phyloP scores from a whole-genome alignment of 805 yeast genomes.

The Hanseniaspora guilliermondii region DNA sequence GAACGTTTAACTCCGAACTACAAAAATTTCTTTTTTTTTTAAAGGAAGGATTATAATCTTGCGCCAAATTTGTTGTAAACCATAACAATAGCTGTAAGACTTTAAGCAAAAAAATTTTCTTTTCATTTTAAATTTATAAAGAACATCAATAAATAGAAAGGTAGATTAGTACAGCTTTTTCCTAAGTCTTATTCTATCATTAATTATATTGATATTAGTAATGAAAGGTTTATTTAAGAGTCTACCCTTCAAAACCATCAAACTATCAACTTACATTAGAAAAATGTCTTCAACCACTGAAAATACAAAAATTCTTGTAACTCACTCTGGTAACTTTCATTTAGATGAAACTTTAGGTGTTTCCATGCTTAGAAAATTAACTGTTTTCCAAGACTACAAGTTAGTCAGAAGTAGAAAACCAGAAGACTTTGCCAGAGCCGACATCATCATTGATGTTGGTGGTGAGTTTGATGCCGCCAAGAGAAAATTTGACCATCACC shows the following conservation, averaged over 20 bases:
- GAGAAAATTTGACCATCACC: conserved; percentile 92
- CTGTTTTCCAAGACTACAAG: conserved; percentile 51
- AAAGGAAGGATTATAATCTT: too few species aligned
- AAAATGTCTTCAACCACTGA: not conserved
- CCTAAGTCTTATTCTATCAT: too few species aligned
- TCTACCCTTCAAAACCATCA: not conserved
- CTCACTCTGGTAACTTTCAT: conserved; percentile 88
- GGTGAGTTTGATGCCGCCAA: conserved; percentile 70
- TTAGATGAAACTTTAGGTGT: conserved; percentile 96
- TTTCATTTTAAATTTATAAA: too few species aligned
- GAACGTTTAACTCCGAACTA: too few species aligned
- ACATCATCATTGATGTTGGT: conserved; percentile 88
- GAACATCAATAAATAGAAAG: too few species aligned
- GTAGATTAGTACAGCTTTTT: too few species aligned
- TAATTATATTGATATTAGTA: too few species aligned
- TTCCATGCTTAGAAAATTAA: conserved; percentile 62
- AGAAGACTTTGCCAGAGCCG: conserved; percentile 69
- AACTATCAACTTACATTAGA: not conserved
- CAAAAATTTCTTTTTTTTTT: too few species aligned
- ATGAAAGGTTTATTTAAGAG: not conserved
- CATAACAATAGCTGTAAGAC: too few species aligned
- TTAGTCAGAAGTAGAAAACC: conserved; percentile 78
- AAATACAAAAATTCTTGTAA: conserved; percentile 50
- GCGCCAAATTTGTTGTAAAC: too few species aligned
- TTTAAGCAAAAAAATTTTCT: too few species aligned